A percentile compares a stretch with the other conserved stretches of the same genome.
Evolutionary conservation across 805 yeast species (phyloP).

Genomic region (Priceomyces melissophilus): DNA sequence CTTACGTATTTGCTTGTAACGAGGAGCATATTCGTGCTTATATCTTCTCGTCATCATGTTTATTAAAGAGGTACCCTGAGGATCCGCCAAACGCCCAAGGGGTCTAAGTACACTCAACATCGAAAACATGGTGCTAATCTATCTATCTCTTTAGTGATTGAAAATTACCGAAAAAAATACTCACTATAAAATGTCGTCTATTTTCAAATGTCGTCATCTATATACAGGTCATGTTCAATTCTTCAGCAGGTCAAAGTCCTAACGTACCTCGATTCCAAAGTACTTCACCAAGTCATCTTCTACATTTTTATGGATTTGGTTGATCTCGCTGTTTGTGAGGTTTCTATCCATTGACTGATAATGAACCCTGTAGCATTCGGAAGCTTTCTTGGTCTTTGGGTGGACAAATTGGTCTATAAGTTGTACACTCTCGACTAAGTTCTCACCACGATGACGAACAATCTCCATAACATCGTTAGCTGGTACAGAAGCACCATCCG

Average conservation of each 20-base stretch:
- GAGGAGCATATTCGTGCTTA: slow-evolving; percentile 75
- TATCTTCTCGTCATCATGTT: slow-evolving; percentile 27
- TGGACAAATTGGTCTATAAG: slow-evolving; percentile 80
- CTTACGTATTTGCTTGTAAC: slow-evolving; percentile 63
- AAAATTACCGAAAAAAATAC: too few species aligned
- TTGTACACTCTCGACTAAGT: slow-evolving; percentile 81
- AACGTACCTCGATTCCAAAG: slow-evolving; percentile 57
- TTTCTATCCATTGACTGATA: slow-evolving; percentile 96
- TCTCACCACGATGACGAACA: slow-evolving; percentile 81
- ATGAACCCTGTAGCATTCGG: slow-evolving; percentile 85
- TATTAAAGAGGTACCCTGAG: not conserved
- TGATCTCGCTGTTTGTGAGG: slow-evolving; percentile 81
- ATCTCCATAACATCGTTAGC: slow-evolving; percentile 93
- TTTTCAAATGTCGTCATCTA: too few species aligned
- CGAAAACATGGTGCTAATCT: too few species aligned
- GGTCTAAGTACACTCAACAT: not conserved
- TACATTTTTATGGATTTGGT: slow-evolving; percentile 64
- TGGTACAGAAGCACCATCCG: slow-evolving; percentile 51
- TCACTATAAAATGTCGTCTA: too few species aligned
- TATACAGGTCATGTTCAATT: too few species aligned
- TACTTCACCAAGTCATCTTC: slow-evolving; percentile 50
- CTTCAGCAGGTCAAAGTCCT: too few species aligned
- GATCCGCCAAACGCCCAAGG: not conserved
- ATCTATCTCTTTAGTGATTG: too few species aligned
- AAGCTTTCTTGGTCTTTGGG: slow-evolving; percentile 72